Evolutionary conservation across 371 early-diverging fungal species (phyloP), one percentile per base, ranked within the genome.

Genomic region (Saksenaea oblongispora): DNA sequence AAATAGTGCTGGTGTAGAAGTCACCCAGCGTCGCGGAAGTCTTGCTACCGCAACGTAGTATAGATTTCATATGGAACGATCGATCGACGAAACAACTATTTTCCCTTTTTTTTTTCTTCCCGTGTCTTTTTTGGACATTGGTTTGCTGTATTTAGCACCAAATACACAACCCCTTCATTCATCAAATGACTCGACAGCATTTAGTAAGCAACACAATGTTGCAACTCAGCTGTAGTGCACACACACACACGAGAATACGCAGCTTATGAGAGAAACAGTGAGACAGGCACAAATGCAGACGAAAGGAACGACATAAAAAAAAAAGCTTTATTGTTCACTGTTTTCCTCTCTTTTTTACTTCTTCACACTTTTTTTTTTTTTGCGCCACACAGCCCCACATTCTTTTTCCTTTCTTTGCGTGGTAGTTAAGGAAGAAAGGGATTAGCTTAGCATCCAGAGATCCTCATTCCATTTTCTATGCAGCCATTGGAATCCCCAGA

Each of bases 111-210:
- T 41, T 41, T n/a, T 41, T 14, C 14, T 17, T 14, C 18, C 22
- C 51, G 22, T 47, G n/a, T 47, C 51, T 18, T 47, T 47, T 47
- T 47, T 47, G 51, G 51, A 22, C 22, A 18, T 47, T 5, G 51
- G 4, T 47, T 47, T 47, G 51, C 51, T 47, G 22, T 47, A 47
- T 47, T 47, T 47, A 22, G 17, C 10, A 22, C 22, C 51, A 22
- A 47, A 47, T 47, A 47, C 22, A 47, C 51, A 47, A 47, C 51
- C 51, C 51, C 51, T 47, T 47, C 24, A 22, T 47, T 47, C 51
- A 47, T 47, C 51, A 47, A 47, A 47, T 47, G 51, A 47, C 51
- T 47, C 24, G 51, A 47, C 51, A 47, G 51, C 51, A 22, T 47
- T 47, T 17, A 11, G 51, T 22, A 47, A 47, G 10, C 51, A 47